These are phyloP conservation scores for Rhodotorula sp. DNA, from an alignment of 1,284 basidiomycete genomes.

Conservation along the genomic window DNA sequence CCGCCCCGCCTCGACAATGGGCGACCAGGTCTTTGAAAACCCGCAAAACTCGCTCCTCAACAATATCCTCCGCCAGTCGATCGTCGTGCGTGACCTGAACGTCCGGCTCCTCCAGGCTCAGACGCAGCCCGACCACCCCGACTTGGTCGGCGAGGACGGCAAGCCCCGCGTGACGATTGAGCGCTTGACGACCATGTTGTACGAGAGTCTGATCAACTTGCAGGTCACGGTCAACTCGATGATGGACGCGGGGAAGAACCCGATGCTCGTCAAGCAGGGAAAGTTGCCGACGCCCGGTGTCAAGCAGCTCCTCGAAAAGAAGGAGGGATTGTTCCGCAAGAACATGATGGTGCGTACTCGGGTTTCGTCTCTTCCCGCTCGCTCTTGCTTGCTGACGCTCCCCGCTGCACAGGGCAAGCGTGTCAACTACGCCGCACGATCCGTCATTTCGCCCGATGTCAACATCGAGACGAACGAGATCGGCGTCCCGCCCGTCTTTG, in stretches of 20 bases:
- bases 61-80: slow-evolving; percentile 67
- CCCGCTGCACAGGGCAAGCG: slow-evolving; percentile 86
- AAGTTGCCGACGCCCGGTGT: slow-evolving; percentile 91
- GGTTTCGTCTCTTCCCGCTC: slow-evolving; percentile 8
- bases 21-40: slow-evolving; percentile 91
- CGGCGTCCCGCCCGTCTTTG: slow-evolving; percentile 96
- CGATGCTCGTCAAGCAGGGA: slow-evolving; percentile 76
- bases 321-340: slow-evolving; percentile 96
- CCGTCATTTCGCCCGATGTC: slow-evolving; percentile 98
- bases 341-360: slow-evolving; percentile 86
- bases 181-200: slow-evolving; percentile 66
- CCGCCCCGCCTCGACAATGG: slow-evolving; percentile 89
- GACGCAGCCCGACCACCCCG: slow-evolving; percentile 53
- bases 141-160: slow-evolving; percentile 34
- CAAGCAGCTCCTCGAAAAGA: slow-evolving; percentile 97
- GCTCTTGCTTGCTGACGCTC: slow-evolving; percentile 1
- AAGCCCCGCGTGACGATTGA: slow-evolving; percentile 53
- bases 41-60: slow-evolving; percentile 93
- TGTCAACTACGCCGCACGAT: slow-evolving; percentile 98
- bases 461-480: slow-evolving; percentile 99
- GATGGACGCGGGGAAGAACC: slow-evolving; percentile 96
- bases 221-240: slow-evolving; percentile 96
- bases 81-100: slow-evolving; percentile 76
- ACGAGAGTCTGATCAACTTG: slow-evolving; percentile 82
- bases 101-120: slow-evolving; percentile 64